Evolutionary conservation across 2,329 filamentous ascomycete genomes (phyloP).

Genomic region (Elsinoe arachidis): DNA sequence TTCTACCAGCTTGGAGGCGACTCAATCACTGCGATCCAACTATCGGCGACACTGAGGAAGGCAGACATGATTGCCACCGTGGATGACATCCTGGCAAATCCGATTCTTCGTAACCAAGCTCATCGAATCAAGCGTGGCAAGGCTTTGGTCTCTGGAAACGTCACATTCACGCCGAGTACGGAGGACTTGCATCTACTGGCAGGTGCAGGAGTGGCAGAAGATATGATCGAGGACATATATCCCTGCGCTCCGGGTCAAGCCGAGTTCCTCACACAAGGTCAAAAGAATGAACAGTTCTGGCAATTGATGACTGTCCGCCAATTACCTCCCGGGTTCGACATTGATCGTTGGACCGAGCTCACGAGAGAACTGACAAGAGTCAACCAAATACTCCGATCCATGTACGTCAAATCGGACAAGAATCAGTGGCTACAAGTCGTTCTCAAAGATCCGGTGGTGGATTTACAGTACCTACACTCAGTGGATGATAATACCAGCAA

Average conservation of each 20-base stretch:
- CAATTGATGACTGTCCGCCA: not conserved
- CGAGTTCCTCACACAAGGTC: not conserved
- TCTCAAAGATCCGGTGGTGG: not conserved
- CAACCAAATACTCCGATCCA: not conserved
- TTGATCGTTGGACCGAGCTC: not conserved
- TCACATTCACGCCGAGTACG: not conserved
- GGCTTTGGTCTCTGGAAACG: not conserved
- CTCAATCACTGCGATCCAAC: slow-evolving; percentile 53
- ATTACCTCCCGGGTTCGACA: not conserved
- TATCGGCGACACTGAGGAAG: slow-evolving; percentile 22
- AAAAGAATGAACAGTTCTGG: not conserved
- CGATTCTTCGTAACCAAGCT: not conserved
- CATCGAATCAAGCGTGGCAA: not conserved
- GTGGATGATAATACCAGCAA: slow-evolving; percentile 38
- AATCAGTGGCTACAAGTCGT: not conserved
- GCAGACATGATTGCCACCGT: not conserved
- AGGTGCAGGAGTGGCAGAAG: not conserved
- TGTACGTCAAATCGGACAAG: not conserved
- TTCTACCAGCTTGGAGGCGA: slow-evolving; percentile 55
- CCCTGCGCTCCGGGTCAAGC: not conserved
- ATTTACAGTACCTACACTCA: not conserved
- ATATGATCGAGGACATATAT: not conserved
- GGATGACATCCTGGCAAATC: not conserved
- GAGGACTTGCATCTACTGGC: not conserved
- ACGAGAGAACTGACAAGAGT: not conserved